Conservation (phyloP, 1,139 yeast genomes). For the Saccharomycopsis crataegensis region DNA sequence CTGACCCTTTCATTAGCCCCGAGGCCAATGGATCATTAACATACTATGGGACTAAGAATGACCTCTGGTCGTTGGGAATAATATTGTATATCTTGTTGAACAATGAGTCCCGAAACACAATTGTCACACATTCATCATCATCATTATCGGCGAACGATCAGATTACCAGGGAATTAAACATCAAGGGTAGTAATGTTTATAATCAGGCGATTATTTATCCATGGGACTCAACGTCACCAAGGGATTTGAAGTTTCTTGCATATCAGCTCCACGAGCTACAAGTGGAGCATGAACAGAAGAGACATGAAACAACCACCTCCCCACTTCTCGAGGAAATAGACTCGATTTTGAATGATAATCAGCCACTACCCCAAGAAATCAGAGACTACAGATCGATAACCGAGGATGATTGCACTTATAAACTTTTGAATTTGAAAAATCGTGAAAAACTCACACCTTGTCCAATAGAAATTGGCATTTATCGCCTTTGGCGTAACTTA, state of each 20-base stretch:
- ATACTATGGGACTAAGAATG: slow-evolving; percentile 60
- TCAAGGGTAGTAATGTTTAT: slow-evolving; percentile 8
- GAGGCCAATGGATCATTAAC: slow-evolving; percentile 47
- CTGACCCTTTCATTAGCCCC: slow-evolving; percentile 63
- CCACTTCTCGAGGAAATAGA: not conserved
- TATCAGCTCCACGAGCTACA: slow-evolving; percentile 11
- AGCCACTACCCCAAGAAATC: not conserved
- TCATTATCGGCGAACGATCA: not conserved
- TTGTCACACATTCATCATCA: not conserved
- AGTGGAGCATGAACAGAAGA: slow-evolving; percentile 1
- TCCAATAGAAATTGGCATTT: slow-evolving; percentile 2
- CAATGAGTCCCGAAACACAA: not conserved
- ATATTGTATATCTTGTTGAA: slow-evolving; percentile 31
- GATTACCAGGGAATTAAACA: not conserved
- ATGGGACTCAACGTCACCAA: slow-evolving; percentile 6
- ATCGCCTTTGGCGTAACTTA: not conserved
- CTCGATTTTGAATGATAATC: not conserved
- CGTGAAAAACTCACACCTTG: not conserved
- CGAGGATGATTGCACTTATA: not conserved
- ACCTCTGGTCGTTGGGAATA: slow-evolving; percentile 53
- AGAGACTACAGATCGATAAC: not conserved
- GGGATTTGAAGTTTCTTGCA: slow-evolving; percentile 9
- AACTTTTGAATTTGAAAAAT: not conserved
- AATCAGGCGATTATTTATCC: slow-evolving; percentile 11
- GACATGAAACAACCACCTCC: not conserved